phyloP scores from a whole-genome alignment of 208 protist genomes.

The Trypanosomatidae sp. region DNA sequence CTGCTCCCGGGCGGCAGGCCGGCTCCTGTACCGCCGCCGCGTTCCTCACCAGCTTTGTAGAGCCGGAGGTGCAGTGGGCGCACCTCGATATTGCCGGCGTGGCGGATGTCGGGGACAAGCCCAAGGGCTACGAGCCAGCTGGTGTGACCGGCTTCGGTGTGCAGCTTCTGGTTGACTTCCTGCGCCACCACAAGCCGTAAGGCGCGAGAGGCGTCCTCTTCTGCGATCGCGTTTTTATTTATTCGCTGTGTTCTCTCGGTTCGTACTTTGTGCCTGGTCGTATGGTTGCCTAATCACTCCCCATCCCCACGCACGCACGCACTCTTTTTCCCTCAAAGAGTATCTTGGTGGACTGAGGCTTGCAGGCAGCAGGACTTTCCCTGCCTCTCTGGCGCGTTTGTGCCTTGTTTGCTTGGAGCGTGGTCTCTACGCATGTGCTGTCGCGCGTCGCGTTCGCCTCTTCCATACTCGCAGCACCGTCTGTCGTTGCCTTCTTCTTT shows the following conservation, averaged over 20 bases:
- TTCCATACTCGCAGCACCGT: neutral
- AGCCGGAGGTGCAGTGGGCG: conserved; percentile 58
- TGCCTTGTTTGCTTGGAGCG: neutral
- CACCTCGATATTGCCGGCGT: conserved; percentile 87
- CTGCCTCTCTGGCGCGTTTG: neutral
- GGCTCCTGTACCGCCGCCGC: conserved; percentile 87
- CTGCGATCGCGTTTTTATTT: neutral
- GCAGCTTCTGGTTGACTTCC: conserved; percentile 77
- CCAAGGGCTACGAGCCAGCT: conserved; percentile 61
- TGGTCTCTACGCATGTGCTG: neutral
- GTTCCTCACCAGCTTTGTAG: conserved; percentile 80
- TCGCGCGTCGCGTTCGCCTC: neutral
- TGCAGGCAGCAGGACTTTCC: neutral
- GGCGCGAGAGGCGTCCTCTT: neutral
- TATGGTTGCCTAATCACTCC: neutral
- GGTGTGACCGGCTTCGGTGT: conserved; percentile 85
- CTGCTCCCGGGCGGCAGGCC: conserved; percentile 43
- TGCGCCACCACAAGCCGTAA: conserved; percentile 33
- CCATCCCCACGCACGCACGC: neutral
- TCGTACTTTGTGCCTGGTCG: neutral
- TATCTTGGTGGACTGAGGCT: neutral
- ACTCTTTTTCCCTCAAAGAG: neutral
- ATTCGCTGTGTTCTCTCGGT: neutral
- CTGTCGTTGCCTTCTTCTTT: neutral
- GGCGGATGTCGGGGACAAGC: conserved; percentile 60